Percentiles rank a stretch among this genome's conserved stretches.
These are phyloP conservation scores for Cordyceps cicadae DNA, from an alignment of 2,329 filamentous ascomycete genomes.

Conservation along the genomic window DNA sequence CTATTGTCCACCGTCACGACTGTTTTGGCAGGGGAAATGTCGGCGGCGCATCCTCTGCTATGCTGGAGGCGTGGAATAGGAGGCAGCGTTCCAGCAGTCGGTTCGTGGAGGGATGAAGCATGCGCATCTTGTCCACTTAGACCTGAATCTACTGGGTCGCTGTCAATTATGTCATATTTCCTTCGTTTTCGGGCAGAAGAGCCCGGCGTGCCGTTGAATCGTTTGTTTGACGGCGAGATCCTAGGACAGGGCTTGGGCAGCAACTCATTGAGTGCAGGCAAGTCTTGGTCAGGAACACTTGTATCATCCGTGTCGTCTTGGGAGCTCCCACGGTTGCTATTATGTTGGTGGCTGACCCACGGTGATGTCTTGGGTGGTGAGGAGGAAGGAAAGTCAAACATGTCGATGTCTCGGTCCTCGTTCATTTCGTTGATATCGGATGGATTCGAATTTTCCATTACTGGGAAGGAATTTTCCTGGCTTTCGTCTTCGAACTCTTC, in stretches of 20 bases:
- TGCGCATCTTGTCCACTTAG: too few relatives aligned
- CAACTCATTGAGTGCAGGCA: slow-evolving; percentile 30
- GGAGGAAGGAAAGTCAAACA: slow-evolving; percentile 20
- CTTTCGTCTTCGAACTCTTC: slow-evolving; percentile 45
- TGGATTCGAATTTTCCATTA: slow-evolving; percentile 30
- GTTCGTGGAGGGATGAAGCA: not conserved
- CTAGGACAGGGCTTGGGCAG: slow-evolving; percentile 17
- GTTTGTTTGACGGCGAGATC: slow-evolving; percentile 14
- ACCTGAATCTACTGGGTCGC: slow-evolving; percentile 22
- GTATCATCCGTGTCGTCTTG: slow-evolving; percentile 29
- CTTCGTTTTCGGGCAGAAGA: slow-evolving; percentile 24
- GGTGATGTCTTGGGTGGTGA: slow-evolving; percentile 24
- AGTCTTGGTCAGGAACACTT: slow-evolving; percentile 29
- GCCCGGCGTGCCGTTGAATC: slow-evolving; percentile 17
- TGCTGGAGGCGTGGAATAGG: slow-evolving; percentile 9
- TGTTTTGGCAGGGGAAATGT: not conserved
- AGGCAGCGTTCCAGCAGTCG: slow-evolving; percentile 1
- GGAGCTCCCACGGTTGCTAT: slow-evolving; percentile 28
- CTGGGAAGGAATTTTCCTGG: slow-evolving; percentile 30
- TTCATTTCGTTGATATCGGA: slow-evolving; percentile 15
- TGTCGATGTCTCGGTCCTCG: slow-evolving; percentile 11
- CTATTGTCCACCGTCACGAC: slow-evolving; percentile 2
- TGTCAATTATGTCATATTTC: slow-evolving; percentile 24
- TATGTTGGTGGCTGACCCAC: slow-evolving; percentile 16
- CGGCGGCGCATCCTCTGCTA: not conserved